phyloP scores from a whole-genome alignment of 139 green algal species.

The Chlamydomonas eustigma region DNA sequence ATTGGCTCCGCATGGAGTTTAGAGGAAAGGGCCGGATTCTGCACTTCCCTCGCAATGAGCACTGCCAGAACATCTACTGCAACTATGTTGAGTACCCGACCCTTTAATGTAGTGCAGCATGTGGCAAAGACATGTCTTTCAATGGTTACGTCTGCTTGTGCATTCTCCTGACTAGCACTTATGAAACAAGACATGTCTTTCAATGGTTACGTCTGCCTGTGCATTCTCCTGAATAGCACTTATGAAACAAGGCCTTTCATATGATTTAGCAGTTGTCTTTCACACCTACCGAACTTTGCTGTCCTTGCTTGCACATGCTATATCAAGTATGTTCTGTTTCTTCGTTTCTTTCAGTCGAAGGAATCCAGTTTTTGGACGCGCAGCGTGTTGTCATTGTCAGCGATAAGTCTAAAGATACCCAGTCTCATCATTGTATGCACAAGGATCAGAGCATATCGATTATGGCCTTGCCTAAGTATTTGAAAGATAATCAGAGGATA shows the following conservation, averaged over 20 bases:
- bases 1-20: constrained; percentile 41
- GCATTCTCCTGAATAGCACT: too few species aligned
- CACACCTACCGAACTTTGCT: too few species aligned
- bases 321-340: too few species aligned
- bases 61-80: constrained; percentile 40
- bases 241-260: too few species aligned
- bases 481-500: not conserved
- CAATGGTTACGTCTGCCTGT: too few species aligned
- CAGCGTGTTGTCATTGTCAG: constrained; percentile 32
- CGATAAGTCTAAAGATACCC: constrained; percentile 38
- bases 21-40: constrained; percentile 16
- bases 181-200: too few species aligned
- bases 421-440: constrained; percentile 34
- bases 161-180: too few species aligned
- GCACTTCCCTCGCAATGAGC: constrained; percentile 32
- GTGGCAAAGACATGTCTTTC: too few species aligned
- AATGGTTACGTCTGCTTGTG: too few species aligned
- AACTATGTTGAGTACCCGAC: constrained; percentile 18
- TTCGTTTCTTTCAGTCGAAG: constrained; percentile 20
- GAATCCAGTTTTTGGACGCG: constrained; percentile 24
- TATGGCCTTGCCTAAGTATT: constrained; percentile 27
- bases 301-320: too few species aligned
- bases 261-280: too few species aligned
- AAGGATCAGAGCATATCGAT: constrained; percentile 35
- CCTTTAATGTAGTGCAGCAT: too few species aligned